phyloP scores from a whole-genome alignment of 345 rosid species.

The Eucalyptus cloeziana region DNA sequence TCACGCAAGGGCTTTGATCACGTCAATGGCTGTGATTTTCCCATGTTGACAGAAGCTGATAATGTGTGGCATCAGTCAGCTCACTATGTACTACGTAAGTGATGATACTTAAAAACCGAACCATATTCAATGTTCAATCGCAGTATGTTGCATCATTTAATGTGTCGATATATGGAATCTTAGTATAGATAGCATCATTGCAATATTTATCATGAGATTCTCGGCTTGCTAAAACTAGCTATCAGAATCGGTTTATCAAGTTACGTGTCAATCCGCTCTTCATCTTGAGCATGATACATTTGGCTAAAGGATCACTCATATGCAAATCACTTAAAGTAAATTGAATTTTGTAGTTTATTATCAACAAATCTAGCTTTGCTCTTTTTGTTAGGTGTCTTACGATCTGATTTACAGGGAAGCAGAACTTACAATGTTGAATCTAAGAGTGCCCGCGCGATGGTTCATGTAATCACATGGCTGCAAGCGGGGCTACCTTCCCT shows the following conservation, averaged over 20 bases:
- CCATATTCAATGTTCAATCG: not conserved
- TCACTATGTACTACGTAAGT: not conserved
- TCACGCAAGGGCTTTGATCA: not conserved
- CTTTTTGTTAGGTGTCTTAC: not conserved
- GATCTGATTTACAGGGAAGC: not conserved
- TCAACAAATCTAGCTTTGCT: not conserved
- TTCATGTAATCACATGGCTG: not conserved
- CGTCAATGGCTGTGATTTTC: not conserved
- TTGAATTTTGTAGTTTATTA: not conserved
- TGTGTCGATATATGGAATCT: not conserved
- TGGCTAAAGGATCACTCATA: slow-evolving; percentile 12
- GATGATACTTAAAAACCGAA: not conserved
- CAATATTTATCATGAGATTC: not conserved
- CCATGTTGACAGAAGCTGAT: not conserved
- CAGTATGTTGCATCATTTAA: not conserved
- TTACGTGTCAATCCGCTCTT: not conserved
- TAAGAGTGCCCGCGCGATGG: not conserved
- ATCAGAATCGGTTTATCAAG: not conserved
- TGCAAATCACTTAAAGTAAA: not conserved
- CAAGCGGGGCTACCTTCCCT: not conserved
- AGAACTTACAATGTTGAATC: not conserved
- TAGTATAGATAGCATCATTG: not conserved
- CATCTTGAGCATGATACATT: not conserved
- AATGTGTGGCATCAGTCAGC: not conserved
- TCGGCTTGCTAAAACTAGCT: not conserved